Evolutionary conservation across 352 stramenopile genomes (phyloP), one percentile per base, ranked within the genome.

Genomic region (Pythium rishiriense): DNA sequence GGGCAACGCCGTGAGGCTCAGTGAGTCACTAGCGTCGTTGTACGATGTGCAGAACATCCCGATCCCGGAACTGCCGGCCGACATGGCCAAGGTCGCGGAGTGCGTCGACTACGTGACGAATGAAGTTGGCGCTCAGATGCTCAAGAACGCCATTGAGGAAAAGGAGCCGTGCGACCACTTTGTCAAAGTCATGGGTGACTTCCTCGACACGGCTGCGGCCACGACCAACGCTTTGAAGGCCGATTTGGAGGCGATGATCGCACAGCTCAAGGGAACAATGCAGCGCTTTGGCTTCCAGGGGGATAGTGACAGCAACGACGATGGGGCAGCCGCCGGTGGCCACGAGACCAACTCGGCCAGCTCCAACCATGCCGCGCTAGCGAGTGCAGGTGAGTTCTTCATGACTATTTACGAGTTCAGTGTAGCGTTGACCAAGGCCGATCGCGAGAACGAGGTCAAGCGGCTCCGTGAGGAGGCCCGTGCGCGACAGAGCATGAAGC

Each of bases 31-130:
- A 21, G 58, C 75, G 10, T 90, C 81, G 11, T 62, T 93, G 11
- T 91, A 91, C 35, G 80, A 89, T 10, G 81, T 93, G 6, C 84
- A 93, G 51, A 93, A 81, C 55, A 88, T 93, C 21, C 70, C 81
- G 1, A 93, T 93, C 24, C 73, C 81, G 0, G 84, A 93, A 58
- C 62, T 93, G n/a, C 81, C 81, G 7, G 77, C 70, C 1, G 83
- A 93, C 39, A 91, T 93, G 83, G 66, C 62, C 55, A 76, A 81
- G 51, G 72, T 93, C 39, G 76, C 61, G 1, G 83, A 93, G 31
- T 70, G 88, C 28, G 76, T 77, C 0, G 81, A 91, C 31, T 83
- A 71, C 46, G 75, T 93, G 14, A 77, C 77, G 12, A 83, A 73
- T 8, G 83, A 93, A 43, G 49, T 93, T 28, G 79, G 72, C 37